phyloP scores from a whole-genome alignment of 192 early-diverging fungal species.

The Podila clonocystis region DNA sequence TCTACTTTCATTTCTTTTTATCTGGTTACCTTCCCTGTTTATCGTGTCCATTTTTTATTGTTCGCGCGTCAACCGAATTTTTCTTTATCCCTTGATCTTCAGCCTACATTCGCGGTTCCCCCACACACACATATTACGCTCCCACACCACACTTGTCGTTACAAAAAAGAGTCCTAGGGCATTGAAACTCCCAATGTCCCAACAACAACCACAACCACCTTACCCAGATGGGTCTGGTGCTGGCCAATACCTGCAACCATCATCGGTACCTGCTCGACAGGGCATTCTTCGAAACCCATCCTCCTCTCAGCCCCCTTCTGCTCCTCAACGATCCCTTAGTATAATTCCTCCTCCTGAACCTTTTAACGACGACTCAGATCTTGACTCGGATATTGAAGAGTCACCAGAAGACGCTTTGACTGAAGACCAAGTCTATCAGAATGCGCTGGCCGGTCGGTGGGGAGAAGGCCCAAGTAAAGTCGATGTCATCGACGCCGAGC shows the following conservation, averaged over 20 bases:
- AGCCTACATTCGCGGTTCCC: too few species aligned
- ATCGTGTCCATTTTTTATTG: too few species aligned
- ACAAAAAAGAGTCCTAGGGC: too few species aligned
- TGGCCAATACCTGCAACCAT: background rate
- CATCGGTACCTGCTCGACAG: background rate
- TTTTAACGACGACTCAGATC: conserved; percentile 14
- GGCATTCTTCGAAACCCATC: conserved; percentile 21
- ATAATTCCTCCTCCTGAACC: conserved; percentile 30
- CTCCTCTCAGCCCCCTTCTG: background rate
- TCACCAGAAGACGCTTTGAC: conserved; percentile 5
- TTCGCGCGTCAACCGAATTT: too few species aligned
- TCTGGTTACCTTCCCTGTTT: too few species aligned
- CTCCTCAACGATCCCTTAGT: background rate
- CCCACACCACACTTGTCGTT: too few species aligned
- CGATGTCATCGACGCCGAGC: conserved; percentile 36
- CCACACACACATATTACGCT: too few species aligned
- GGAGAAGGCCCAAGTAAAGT: conserved; percentile 47
- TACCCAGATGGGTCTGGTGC: background rate
- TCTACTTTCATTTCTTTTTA: too few species aligned
- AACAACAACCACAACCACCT: background rate
- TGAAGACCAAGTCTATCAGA: conserved; percentile 24
- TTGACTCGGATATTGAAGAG: conserved; percentile 6
- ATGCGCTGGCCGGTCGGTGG: conserved; percentile 33
- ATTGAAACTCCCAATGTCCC: background rate
- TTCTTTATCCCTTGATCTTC: too few species aligned